phyloP scores from a whole-genome alignment of 2,329 filamentous ascomycete genomes.

The Penicillium sp. region DNA sequence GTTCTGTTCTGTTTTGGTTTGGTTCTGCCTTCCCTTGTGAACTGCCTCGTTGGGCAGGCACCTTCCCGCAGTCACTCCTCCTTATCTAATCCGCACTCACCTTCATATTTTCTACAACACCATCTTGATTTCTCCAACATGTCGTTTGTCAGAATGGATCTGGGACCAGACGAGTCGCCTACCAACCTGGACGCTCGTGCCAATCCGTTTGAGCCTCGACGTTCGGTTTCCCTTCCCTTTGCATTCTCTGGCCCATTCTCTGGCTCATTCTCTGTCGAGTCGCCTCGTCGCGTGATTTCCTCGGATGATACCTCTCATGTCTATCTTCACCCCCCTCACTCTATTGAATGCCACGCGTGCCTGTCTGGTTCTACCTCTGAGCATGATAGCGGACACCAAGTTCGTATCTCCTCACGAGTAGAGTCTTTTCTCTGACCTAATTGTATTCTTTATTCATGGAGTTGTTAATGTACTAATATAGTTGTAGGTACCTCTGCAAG shows the following conservation, averaged over 20 bases:
- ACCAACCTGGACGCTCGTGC: conserved; percentile 23
- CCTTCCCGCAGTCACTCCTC: not conserved
- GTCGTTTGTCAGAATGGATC: not conserved
- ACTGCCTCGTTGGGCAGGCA: not conserved
- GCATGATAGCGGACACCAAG: not conserved
- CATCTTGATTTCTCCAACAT: not conserved
- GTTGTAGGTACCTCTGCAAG: conserved; percentile 32
- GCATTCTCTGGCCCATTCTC: conserved; percentile 8
- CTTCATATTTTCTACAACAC: not conserved
- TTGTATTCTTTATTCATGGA: not conserved
- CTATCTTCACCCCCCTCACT: not conserved
- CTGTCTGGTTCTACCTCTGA: not conserved
- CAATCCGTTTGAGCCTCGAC: conserved; percentile 20
- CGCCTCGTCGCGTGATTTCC: conserved; percentile 2
- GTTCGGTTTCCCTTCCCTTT: conserved; percentile 15
- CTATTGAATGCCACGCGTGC: not conserved
- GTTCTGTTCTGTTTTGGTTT: not conserved
- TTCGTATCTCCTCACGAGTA: not conserved
- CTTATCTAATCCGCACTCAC: not conserved
- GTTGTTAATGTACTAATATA: conserved; percentile 17
- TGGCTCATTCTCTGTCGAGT: conserved; percentile 2
- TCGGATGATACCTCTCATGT: not conserved
- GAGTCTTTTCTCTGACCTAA: not conserved
- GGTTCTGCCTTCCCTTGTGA: not conserved
- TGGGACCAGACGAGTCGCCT: conserved; percentile 5